A percentile compares a stretch with the other conserved stretches of the same genome.
These are phyloP conservation scores for Leptodontidium sp. DNA, from an alignment of 2,329 filamentous ascomycete species.

Conservation along the genomic window DNA sequence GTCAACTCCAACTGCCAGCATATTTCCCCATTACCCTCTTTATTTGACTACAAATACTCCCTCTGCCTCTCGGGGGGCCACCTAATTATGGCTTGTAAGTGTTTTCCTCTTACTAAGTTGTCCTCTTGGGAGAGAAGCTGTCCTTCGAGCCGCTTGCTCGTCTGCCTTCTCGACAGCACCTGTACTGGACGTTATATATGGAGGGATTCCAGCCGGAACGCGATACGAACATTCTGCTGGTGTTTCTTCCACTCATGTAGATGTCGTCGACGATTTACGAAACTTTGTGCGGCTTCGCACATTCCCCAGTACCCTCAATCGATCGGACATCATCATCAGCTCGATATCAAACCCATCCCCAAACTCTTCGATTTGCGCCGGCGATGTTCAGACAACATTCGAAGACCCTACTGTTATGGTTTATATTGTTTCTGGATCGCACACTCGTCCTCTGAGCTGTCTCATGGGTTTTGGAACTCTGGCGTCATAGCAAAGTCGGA, in stretches of 20 bases:
- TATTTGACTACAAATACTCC: slow-evolving; percentile 31
- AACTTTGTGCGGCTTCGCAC: slow-evolving; percentile 29
- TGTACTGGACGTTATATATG: slow-evolving; percentile 34
- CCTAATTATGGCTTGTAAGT: slow-evolving; percentile 52
- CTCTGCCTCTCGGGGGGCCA: slow-evolving; percentile 42
- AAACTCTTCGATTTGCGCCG: slow-evolving; percentile 45
- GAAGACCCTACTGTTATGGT: slow-evolving; percentile 28
- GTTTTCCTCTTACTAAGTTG: slow-evolving; percentile 31
- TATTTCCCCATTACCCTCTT: slow-evolving; percentile 32
- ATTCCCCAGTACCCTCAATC: slow-evolving; percentile 37
- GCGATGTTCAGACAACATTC: slow-evolving; percentile 29
- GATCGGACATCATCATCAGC: slow-evolving; percentile 40
- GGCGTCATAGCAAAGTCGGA: slow-evolving; percentile 33
- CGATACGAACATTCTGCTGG: slow-evolving; percentile 20
- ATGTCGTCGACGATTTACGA: slow-evolving; percentile 23
- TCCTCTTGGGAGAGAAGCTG: slow-evolving; percentile 16
- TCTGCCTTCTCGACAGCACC: slow-evolving; percentile 40
- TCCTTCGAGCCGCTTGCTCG: slow-evolving; percentile 37
- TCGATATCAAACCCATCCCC: slow-evolving; percentile 36
- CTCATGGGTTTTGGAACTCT: slow-evolving; percentile 34
- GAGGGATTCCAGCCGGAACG: slow-evolving; percentile 27
- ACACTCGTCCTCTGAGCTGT: slow-evolving; percentile 32
- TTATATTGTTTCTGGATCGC: slow-evolving; percentile 38
- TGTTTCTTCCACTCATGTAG: slow-evolving; percentile 17
- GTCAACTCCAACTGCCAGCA: slow-evolving; percentile 28